Base-by-base conservation (phyloP, 345 rosid genomes). In the Brassica juncea region DNA sequence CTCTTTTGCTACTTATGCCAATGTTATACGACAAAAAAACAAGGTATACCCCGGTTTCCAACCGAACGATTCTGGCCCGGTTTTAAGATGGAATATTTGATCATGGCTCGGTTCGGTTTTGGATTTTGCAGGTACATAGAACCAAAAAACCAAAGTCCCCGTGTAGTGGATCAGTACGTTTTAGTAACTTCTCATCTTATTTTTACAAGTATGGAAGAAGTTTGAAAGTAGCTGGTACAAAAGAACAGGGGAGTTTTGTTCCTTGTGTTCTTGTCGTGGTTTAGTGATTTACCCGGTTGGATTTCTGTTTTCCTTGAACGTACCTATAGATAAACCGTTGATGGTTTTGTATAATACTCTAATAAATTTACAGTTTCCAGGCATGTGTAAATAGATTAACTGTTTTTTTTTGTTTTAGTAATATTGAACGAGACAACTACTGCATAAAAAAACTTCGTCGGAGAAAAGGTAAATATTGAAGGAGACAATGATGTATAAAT, bases 161-260 rank as follows among this genome's bases (percentile, higher is more conserved):
- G 63, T 25, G 54, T 70, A 31, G 55, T 25, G 73, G 72, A 58
- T 57, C 73, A 23, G 68, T 60, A 28, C 31, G 68, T 25, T 12
- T 47, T 61, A 73, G 37, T 67, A 69, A 80, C 83, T 80, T 74
- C 79, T 69, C 79, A 74, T 74, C 82, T 80, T 74, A 34, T 35
- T 80, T 61, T 74, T 79, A 67, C 58, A 62, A 80, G 82, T 69
- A 80, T 80, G 78, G 82, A 74, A 61, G 82, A 80, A 63, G 79
- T 80, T 74, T 39, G 70, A 79, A 73, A 65, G 39, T 72, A 42
- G 74, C 63, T 34, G 44, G 31, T 12, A 14, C 54, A 47, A 16
- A 72, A 31, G 74, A 62, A 47, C 69, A 73, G 6, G 82, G 78
- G 82, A 47, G 15, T 31, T 59, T 10, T 66, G 14, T 37, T 49